Base-by-base conservation (phyloP, 2,329 filamentous ascomycete species). In the Zymoseptoria passerinii region DNA sequence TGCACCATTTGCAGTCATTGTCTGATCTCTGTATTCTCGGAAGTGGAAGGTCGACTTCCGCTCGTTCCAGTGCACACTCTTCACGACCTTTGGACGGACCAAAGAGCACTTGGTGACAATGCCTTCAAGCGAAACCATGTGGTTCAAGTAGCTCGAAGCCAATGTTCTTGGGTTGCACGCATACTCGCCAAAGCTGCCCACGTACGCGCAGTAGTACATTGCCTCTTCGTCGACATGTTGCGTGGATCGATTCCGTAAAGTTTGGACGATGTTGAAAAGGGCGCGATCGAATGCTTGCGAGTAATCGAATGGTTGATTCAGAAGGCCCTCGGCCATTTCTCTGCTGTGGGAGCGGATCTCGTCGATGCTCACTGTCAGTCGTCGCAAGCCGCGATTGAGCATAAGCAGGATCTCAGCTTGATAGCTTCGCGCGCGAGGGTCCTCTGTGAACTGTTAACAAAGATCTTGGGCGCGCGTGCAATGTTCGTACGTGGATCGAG, bases 71-170 rank as follows among this genome's bases (percentile, higher is more conserved):
- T 99, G 94, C 55, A 99, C 92, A 75, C 94, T 97, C 77, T 95
- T 95, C 62, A 97, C 87, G n/a, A 99, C 85, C 76, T 99, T 99
- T 9, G 94, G 94, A 58, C 95, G 84, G 63, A 99, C 95, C 19
- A 99, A 81, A 23, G 92, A 96, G 76, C 90, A 95, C 73, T 94
- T 89, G 40, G 94, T 99, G 49, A 99, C 94, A 68, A 99, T 99
- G 52, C 94, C 94, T 75, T 99, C 94, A 54, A 99, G 81, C 3
- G 92, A 96, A 13, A 99, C 89, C 92, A 99, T 96, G 70, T 89
- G 87, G 74, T 99, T 99, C 58, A 99, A 82, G 68, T 95, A 89
- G 48, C 85, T 81, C 2, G 92, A 96, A 54, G 90, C 90, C 28
- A 99, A 78, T 0, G 94, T 97, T 66, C 94, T 85, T 48, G 94